Evolutionary conservation across 2,329 filamentous ascomycete species (phyloP).

Genomic region (Ascochyta pisi): DNA sequence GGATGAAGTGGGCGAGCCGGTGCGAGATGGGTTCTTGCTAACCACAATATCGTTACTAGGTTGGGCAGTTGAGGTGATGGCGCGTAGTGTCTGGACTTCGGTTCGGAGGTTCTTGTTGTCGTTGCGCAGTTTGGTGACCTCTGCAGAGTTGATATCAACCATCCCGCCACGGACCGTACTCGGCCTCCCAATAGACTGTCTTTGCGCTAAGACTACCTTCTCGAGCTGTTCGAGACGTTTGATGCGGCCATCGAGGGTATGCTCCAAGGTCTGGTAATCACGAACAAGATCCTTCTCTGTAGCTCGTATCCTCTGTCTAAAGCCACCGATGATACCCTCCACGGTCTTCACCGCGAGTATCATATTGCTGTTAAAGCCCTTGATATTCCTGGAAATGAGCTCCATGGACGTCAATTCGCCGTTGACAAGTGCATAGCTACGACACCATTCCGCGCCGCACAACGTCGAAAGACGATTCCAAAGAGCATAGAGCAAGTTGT

Average conservation of each 20-base stretch:
- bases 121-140: conserved; percentile 64
- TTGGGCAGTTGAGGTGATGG: conserved; percentile 44
- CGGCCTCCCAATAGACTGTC: conserved; percentile 47
- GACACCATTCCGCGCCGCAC: conserved; percentile 90
- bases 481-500: conserved; percentile 82
- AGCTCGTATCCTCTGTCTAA: conserved; percentile 78
- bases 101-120: conserved; percentile 68
- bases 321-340: conserved; percentile 78
- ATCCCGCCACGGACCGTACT: conserved; percentile 50
- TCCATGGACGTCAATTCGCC: conserved; percentile 86
- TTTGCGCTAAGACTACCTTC: conserved; percentile 64
- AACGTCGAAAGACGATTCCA: conserved; percentile 88
- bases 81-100: conserved; percentile 70
- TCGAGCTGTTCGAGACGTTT: conserved; percentile 91
- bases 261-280: conserved; percentile 87
- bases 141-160: conserved; percentile 54
- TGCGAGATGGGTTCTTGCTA: conserved; percentile 36
- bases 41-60: conserved; percentile 30
- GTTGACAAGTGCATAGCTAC: conserved; percentile 87
- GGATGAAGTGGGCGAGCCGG: conserved; percentile 38
- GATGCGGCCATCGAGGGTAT: conserved; percentile 76
- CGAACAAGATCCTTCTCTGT: conserved; percentile 92
- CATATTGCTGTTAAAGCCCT: conserved; percentile 89
- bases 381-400: conserved; percentile 82
- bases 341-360: conserved; percentile 85